phyloP scores from a whole-genome alignment of 2,329 filamentous ascomycete genomes.

The Trichoderma cornu-damae region DNA sequence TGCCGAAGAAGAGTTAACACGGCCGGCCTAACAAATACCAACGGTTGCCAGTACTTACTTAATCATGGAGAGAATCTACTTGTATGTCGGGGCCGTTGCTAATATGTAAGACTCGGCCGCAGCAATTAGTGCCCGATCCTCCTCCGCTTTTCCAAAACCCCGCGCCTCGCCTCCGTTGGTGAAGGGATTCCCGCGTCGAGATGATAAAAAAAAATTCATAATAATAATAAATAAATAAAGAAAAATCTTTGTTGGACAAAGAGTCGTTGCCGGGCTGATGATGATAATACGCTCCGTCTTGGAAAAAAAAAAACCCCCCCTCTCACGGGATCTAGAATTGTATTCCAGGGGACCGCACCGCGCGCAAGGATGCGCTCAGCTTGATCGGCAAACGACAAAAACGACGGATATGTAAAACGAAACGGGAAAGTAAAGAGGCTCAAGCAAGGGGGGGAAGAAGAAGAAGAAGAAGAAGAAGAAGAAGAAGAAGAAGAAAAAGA shows the following conservation, averaged over 20 bases:
- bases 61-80: too few species aligned
- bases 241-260: not conserved
- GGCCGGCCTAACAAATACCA: too few species aligned
- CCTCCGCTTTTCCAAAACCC: not conserved
- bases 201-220: too few species aligned
- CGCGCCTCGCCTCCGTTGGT: not conserved
- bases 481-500: too few species aligned
- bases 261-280: not conserved
- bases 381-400: not conserved
- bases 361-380: slow-evolving; percentile 10
- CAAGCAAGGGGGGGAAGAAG: too few species aligned
- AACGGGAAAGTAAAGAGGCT: too few species aligned
- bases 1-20: too few species aligned
- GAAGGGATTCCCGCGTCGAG: not conserved
- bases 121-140: slow-evolving; percentile 3
- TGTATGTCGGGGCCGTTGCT: not conserved
- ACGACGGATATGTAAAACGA: too few species aligned
- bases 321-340: not conserved
- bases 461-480: too few species aligned
- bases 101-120: slow-evolving; percentile 1
- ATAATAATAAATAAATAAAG: too few species aligned
- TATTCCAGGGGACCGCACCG: not conserved
- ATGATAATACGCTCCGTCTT: not conserved
- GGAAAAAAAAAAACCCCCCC: too few species aligned
- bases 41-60: too few species aligned